phyloP scores from a whole-genome alignment of 2,329 filamentous ascomycete genomes.

The Penicillium sp. region DNA sequence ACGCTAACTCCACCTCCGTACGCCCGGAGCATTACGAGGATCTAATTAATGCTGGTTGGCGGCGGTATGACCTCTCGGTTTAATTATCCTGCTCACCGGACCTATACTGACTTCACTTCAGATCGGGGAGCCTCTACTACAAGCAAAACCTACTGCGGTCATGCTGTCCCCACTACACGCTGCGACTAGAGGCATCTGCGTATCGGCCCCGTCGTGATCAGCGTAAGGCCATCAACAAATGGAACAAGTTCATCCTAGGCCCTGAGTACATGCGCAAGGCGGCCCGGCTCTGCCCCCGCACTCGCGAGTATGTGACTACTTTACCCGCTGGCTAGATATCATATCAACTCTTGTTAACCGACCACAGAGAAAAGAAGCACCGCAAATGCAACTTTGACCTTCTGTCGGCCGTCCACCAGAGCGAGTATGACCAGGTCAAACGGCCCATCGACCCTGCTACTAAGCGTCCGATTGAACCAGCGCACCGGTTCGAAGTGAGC shows the following conservation, averaged over 20 bases:
- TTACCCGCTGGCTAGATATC: neutral
- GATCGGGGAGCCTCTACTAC: conserved; percentile 49
- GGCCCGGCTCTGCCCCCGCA: conserved; percentile 45
- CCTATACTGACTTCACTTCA: conserved; percentile 21
- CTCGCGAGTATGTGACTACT: conserved; percentile 40
- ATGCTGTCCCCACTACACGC: conserved; percentile 79
- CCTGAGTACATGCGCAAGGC: conserved; percentile 47
- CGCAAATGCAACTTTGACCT: conserved; percentile 46
- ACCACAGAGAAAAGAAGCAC: conserved; percentile 42
- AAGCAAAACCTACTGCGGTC: conserved; percentile 62
- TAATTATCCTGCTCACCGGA: neutral
- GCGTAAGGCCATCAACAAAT: conserved; percentile 47
- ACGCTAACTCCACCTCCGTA: conserved; percentile 44
- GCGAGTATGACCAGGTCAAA: conserved; percentile 45
- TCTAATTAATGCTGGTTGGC: conserved; percentile 49
- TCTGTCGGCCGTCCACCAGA: conserved; percentile 40
- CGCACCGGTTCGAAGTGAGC: conserved; percentile 48
- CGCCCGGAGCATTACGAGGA: conserved; percentile 47
- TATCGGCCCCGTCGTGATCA: conserved; percentile 47
- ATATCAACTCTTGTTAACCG: conserved; percentile 9
- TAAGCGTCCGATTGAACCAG: conserved; percentile 45
- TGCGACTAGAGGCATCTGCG: conserved; percentile 44
- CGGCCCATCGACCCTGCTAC: conserved; percentile 45
- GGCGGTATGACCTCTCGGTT: conserved; percentile 36
- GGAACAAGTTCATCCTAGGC: conserved; percentile 48